Percentiles rank a stretch among this genome's conserved stretches.
Evolutionary conservation across 192 early-diverging fungal genomes (phyloP).

Genomic region (Podila verticillata): DNA sequence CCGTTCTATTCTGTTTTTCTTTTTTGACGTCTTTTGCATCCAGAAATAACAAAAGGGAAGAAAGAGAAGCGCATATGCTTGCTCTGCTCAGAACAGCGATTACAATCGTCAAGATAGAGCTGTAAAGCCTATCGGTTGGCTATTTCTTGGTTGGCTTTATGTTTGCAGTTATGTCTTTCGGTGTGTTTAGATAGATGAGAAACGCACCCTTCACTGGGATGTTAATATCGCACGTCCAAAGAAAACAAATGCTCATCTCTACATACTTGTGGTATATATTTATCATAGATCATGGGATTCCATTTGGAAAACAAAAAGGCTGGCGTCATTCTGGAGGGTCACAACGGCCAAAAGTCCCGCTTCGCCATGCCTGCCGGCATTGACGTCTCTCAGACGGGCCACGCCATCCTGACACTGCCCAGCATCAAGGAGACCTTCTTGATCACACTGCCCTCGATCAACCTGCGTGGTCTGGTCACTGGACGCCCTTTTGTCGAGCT

Average conservation of each 20-base stretch:
- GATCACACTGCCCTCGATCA: conserved; percentile 77
- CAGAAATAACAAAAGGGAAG: not conserved
- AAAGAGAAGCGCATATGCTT: not conserved
- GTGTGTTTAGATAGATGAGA: not conserved
- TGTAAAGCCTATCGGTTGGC: not conserved
- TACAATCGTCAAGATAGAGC: not conserved
- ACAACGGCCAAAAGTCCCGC: conserved; percentile 73
- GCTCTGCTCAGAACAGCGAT: not conserved
- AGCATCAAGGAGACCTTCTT: conserved; percentile 73
- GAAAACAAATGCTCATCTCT: not conserved
- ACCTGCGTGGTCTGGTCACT: conserved; percentile 77
- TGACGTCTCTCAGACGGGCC: conserved; percentile 76
- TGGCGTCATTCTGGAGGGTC: conserved; percentile 45
- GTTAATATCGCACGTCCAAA: not conserved
- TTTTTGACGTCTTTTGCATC: too few species aligned
- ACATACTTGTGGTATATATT: not conserved
- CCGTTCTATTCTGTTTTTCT: too few species aligned
- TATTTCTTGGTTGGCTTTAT: not conserved
- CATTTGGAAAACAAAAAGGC: conserved; percentile 51
- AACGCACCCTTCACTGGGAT: not conserved
- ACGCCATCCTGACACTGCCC: conserved; percentile 70
- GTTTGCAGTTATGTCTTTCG: too few species aligned
- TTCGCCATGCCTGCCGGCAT: conserved; percentile 82
- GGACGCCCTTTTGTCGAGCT: conserved; percentile 55
- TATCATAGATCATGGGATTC: conserved; percentile 46